These are phyloP conservation scores for Gossypium gossypioides DNA, from an alignment of 441 rosid genomes.

Conservation along the genomic window DNA sequence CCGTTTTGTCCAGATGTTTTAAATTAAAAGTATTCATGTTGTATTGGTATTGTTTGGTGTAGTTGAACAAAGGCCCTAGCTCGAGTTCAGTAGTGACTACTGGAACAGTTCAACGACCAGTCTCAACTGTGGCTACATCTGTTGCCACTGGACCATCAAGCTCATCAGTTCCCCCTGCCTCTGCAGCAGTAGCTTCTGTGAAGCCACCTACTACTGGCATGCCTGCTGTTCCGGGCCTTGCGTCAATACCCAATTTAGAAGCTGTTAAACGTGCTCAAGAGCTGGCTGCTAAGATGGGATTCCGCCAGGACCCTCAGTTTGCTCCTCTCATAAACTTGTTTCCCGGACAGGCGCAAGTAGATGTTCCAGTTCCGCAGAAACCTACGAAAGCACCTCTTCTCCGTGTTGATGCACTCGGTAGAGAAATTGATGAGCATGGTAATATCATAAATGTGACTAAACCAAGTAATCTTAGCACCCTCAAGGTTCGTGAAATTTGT, in stretches of 20 bases:
- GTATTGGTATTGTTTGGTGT: slow-evolving; percentile 16
- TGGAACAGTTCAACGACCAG: slow-evolving; percentile 18
- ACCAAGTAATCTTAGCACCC: slow-evolving; percentile 88
- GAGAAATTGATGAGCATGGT: slow-evolving; percentile 93
- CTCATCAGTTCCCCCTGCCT: slow-evolving; percentile 16
- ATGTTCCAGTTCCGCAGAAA: slow-evolving; percentile 50
- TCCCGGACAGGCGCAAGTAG: slow-evolving; percentile 49
- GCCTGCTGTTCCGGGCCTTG: slow-evolving; percentile 33
- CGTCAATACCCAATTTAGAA: slow-evolving; percentile 49
- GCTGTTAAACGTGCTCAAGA: slow-evolving; percentile 89
- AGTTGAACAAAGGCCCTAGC: slow-evolving; percentile 43
- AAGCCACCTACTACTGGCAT: slow-evolving; percentile 26
- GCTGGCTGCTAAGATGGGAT: slow-evolving; percentile 79
- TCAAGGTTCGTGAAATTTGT: slow-evolving; percentile 46
- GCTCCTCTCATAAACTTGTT: slow-evolving; percentile 60
- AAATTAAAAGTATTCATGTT: not conserved
- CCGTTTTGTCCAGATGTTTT: not conserved
- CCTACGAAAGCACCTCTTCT: slow-evolving; percentile 85
- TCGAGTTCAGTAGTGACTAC: slow-evolving; percentile 30
- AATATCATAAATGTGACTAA: slow-evolving; percentile 68
- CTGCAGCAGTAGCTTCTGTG: slow-evolving; percentile 24
- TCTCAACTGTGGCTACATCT: slow-evolving; percentile 22
- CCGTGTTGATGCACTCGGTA: slow-evolving; percentile 79
- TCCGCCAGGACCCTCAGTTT: slow-evolving; percentile 65
- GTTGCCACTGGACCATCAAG: slow-evolving; percentile 21